Base-by-base conservation (phyloP, 106 monocot genomes). In the Apostasia shenzhenica region DNA sequence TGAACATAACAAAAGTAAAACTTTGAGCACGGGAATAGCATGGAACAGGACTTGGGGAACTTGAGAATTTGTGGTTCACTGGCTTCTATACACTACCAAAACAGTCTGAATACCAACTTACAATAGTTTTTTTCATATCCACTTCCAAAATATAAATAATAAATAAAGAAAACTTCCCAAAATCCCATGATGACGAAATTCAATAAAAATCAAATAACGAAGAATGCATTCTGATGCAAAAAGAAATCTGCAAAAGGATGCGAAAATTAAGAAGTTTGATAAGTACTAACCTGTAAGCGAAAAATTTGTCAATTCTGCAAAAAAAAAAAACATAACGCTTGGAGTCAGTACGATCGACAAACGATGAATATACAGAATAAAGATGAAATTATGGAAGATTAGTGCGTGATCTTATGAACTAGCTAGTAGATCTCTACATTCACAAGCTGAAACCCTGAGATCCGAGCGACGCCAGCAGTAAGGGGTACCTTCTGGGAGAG, bases 231-330 rank as follows among this genome's bases (percentile, higher is more conserved):
- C 45, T n/a, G 12, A 48, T 26, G 38, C 37, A n/a, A 37, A 46
- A 47, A 48, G 3, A 10, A 47, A 48, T 11, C 3, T 6, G 65
- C 6, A 49, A 47, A 65, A 65, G 26, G 48, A 54, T 2, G 2
- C 7, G 7, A 66, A 55, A 47, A 7, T 10, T 0, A 45, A 42
- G 1, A 57, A 14, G 8, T 38, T 10, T 1, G 50, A 37, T 14
- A 68, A 51, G 14, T 5, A 67, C 71, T 54, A 51, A 80, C 79
- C 79, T 80, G 79, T 55, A 7, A 80, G 70, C 12, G 79, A 54
- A 14, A 70, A 50, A 54, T 80, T 80, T 69, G 70, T 70, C 57
- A 80, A 68, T 14, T 80, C 79, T 80, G 79, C 79, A 74, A 65
- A 3, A 48, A 47, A 63, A 66, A 70, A 64, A 51, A 64, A 50